Evolutionary conservation across 2,329 filamentous ascomycete genomes (phyloP).

Genomic region (Botrytis medusae): DNA sequence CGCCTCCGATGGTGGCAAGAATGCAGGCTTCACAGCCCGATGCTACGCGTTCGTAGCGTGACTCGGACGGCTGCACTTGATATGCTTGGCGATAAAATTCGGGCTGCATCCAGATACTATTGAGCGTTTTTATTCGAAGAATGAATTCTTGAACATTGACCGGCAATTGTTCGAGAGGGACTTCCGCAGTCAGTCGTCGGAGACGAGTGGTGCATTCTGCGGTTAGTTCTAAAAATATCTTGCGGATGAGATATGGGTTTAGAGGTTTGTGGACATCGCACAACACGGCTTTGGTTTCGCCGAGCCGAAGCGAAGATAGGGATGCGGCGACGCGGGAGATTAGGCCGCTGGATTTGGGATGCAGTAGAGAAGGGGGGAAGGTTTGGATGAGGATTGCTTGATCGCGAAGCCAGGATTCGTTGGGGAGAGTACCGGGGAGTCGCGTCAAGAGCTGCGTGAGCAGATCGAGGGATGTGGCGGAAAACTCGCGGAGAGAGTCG

Average conservation of each 20-base stretch:
- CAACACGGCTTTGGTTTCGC: slow-evolving; percentile 37
- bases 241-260: slow-evolving; percentile 46
- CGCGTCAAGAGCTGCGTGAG: slow-evolving; percentile 26
- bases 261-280: slow-evolving; percentile 46
- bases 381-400: slow-evolving; percentile 23
- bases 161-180: slow-evolving; percentile 26
- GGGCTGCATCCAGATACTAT: slow-evolving; percentile 41
- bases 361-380: slow-evolving; percentile 27
- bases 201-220: slow-evolving; percentile 45
- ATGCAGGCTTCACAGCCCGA: slow-evolving; percentile 55
- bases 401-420: slow-evolving; percentile 23
- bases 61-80: slow-evolving; percentile 37
- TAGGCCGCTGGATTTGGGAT: slow-evolving; percentile 15
- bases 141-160: slow-evolving; percentile 22
- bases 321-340: slow-evolving; percentile 24
- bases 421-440: background rate
- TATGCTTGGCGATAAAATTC: slow-evolving; percentile 42
- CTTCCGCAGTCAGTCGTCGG: slow-evolving; percentile 1
- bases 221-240: slow-evolving; percentile 46
- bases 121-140: slow-evolving; percentile 30
- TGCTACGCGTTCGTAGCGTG: slow-evolving; percentile 36
- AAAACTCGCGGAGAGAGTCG: slow-evolving; percentile 15
- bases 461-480: background rate
- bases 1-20: slow-evolving; percentile 50
- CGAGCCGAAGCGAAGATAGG: slow-evolving; percentile 7